Conservation (phyloP, 2,329 filamentous ascomycete genomes). For the Aureobasidium namibiae region DNA sequence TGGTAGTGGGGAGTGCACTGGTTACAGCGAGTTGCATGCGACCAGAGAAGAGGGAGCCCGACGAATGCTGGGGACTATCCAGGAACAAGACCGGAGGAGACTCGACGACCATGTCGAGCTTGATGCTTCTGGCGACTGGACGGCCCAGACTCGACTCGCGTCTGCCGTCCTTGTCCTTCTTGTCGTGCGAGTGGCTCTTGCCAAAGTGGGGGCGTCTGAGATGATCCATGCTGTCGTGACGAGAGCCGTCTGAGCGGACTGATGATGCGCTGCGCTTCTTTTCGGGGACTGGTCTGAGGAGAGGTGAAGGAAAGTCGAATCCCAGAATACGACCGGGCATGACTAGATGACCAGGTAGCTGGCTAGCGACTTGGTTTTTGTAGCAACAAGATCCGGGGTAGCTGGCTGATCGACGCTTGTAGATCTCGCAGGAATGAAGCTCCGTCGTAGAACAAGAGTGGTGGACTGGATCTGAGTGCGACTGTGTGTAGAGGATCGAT, state of each 20-base stretch:
- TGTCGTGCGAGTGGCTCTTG: conserved; percentile 17
- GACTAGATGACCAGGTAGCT: conserved; percentile 2
- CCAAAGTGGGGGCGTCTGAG: conserved; percentile 24
- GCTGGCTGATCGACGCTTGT: conserved; percentile 1
- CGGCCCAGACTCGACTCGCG: conserved; percentile 17
- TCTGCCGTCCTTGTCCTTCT: conserved; percentile 20
- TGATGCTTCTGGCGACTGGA: conserved; percentile 35
- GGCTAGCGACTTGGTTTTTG: neutral
- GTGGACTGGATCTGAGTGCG: neutral
- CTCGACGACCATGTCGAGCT: conserved; percentile 61
- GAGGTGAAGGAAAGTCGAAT: conserved; percentile 21
- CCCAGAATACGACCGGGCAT: conserved; percentile 28
- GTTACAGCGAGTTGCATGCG: conserved; percentile 70
- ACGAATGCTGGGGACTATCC: conserved; percentile 64
- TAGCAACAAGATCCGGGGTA: neutral
- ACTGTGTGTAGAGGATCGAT: neutral
- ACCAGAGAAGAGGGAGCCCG: conserved; percentile 77
- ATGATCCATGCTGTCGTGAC: conserved; percentile 27
- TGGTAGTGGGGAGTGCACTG: conserved; percentile 46
- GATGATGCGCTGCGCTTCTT: conserved; percentile 16
- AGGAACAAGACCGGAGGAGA: conserved; percentile 82
- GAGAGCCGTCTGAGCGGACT: conserved; percentile 7
- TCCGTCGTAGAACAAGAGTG: neutral
- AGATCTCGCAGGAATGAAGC: neutral
- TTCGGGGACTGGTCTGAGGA: conserved; percentile 15